Conservation (phyloP, 257 asterid genomes). For the Gentiana macrophylla region DNA sequence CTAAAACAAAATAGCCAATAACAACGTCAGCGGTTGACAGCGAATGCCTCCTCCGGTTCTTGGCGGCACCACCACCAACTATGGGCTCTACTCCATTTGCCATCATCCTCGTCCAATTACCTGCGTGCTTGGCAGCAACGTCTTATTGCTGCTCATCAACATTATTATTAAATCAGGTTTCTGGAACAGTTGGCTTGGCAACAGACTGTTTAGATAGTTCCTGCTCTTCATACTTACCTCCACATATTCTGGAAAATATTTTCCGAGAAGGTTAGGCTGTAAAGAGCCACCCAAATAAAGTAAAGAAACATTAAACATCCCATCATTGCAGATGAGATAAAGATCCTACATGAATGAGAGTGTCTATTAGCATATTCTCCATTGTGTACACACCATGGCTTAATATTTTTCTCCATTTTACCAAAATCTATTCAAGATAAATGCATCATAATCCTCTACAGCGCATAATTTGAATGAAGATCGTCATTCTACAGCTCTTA, state of each 20-base stretch:
- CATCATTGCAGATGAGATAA: no score
- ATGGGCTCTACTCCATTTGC: conserved; percentile 26
- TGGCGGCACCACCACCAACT: conserved; percentile 33
- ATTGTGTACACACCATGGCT: no score
- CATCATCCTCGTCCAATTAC: conserved; percentile 25
- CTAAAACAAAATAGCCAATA: conserved; percentile 59
- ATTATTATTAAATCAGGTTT: no score
- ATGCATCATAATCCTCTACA: no score
- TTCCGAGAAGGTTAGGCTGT: conserved; percentile 50
- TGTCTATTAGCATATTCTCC: no score
- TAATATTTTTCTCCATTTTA: no score
- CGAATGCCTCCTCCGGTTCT: conserved; percentile 37
- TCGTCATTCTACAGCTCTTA: no score
- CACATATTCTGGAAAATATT: conserved; percentile 11
- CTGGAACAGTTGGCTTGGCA: background rate
- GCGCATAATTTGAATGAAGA: no score
- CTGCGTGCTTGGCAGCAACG: conserved; percentile 33
- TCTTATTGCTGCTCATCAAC: conserved; percentile 5
- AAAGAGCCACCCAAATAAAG: background rate
- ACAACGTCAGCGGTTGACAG: conserved; percentile 66
- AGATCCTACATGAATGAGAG: no score
- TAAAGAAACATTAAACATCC: no score
- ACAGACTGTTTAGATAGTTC: conserved; percentile 5
- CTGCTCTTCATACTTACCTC: conserved; percentile 8
- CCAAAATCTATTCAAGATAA: no score